Conservation (phyloP, 768 basidiomycete species). For the Tylopilus cervinicoccineus region DNA sequence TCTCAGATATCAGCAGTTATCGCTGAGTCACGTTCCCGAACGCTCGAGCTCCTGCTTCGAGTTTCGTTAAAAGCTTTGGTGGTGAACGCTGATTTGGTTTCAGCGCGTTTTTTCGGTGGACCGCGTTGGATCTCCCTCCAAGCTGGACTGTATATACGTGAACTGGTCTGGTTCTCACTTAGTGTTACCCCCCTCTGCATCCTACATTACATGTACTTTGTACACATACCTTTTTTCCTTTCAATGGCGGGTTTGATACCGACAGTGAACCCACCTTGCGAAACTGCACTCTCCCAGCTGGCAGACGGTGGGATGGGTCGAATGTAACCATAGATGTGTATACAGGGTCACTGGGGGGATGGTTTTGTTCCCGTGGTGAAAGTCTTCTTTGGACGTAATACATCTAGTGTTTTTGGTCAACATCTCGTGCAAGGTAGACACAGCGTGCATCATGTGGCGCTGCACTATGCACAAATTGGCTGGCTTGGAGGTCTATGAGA, state of each 20-base stretch:
- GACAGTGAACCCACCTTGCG: too few relatives aligned
- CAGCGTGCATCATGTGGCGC: conserved; percentile 11
- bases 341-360: too few relatives aligned
- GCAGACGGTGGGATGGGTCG: too few relatives aligned
- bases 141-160: conserved; percentile 14
- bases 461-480: background rate
- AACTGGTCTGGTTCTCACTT: conserved; percentile 10
- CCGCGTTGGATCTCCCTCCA: conserved; percentile 5
- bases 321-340: too few relatives aligned
- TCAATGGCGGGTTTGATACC: background rate
- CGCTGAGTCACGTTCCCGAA: conserved; percentile 74
- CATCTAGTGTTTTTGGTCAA: too few relatives aligned
- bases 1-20: conserved; percentile 82
- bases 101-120: conserved; percentile 1
- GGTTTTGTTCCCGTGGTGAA: too few relatives aligned
- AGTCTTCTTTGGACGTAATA: too few relatives aligned
- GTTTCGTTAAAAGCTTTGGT: conserved; percentile 56
- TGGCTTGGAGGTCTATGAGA: conserved; percentile 3
- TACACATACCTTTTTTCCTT: conserved; percentile 9
- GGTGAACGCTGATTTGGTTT: conserved; percentile 1
- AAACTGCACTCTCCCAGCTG: too few relatives aligned
- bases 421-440: too few relatives aligned
- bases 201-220: conserved; percentile 18
- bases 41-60: conserved; percentile 76
- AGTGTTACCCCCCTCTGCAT: conserved; percentile 20